Evolutionary conservation across 2,329 filamentous ascomycete species (phyloP).

Genomic region (Beauveria caledonica): DNA sequence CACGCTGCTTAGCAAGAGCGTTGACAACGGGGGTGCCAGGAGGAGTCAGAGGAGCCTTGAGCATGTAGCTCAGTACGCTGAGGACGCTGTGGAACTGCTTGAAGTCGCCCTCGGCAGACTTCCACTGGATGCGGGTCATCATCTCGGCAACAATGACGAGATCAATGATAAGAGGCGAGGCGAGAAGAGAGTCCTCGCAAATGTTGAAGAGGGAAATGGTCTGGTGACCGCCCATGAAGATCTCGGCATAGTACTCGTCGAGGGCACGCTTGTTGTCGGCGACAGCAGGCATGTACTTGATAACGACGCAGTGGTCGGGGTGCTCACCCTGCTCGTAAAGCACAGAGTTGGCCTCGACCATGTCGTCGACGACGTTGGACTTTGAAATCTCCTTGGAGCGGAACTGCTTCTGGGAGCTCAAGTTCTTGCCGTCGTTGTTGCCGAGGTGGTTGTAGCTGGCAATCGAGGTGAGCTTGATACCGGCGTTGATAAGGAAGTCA

Average conservation of each 20-base stretch:
- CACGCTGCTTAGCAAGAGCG: conserved; percentile 89
- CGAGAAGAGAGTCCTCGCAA: conserved; percentile 95
- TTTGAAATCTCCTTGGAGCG: conserved; percentile 99
- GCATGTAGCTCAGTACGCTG: conserved; percentile 97
- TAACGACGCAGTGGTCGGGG: conserved; percentile 96
- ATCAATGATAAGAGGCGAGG: conserved; percentile 94
- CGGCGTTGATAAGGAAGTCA: conserved; percentile 96
- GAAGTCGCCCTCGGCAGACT: conserved; percentile 60
- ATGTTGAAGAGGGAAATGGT: conserved; percentile 97
- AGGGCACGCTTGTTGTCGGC: conserved; percentile 98
- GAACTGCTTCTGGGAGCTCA: conserved; percentile 97
- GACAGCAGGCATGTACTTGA: conserved; percentile 99
- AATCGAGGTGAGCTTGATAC: conserved; percentile 97
- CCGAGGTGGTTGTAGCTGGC: conserved; percentile 98
- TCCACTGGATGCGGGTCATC: conserved; percentile 98
- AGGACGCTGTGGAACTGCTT: conserved; percentile 95
- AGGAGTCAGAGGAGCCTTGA: conserved; percentile 89
- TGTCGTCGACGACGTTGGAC: conserved; percentile 98
- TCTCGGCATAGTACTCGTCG: conserved; percentile 98
- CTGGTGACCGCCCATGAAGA: conserved; percentile 97
- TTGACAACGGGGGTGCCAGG: conserved; percentile 95
- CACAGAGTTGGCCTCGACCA: conserved; percentile 91
- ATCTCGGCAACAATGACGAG: conserved; percentile 88
- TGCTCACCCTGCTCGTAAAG: conserved; percentile 90
- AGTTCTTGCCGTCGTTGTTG: conserved; percentile 98